Base-by-base conservation (phyloP, 768 basidiomycete genomes). In the Hydnomerulius pinastri region DNA sequence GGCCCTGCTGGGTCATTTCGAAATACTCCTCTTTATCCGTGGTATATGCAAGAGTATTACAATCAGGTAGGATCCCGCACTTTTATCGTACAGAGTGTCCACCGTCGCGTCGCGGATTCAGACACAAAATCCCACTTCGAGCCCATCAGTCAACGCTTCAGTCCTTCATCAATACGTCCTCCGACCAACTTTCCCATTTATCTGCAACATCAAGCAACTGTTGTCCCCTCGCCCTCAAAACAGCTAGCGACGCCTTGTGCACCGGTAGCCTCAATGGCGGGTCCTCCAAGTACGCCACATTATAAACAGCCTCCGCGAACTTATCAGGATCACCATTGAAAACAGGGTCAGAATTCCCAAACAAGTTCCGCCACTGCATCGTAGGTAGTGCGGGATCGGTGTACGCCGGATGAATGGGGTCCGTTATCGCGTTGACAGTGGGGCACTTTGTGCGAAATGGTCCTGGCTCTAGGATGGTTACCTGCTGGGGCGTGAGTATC, bases 151-250 rank as follows among this genome's bases (percentile, higher is more conserved):
- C 6, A n/a, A 33, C 6, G 32, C 32, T 38, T 30, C 29, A 47
- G 9, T 47, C 17, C n/a, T 39, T 21, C 10, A 51, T 24, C 38
- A 52, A 51, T 13, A 58, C 23, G 23, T 51, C 59, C 27, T 55
- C 54, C 3, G 62, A 62, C 59, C 54, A 63, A 23, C 48, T 45
- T 33, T 52, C 55, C 52, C 44, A 57, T 21, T 57, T 53, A 37
- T 61, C 53, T 3, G 55, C 56, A 13, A 45, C 36, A 32, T 32
- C 10, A 32, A 11, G 30, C 23, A 45, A 6, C 12, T 41, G 33
- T 12, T 55, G 25, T 13, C 53, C 38, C 17, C 18, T 44, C 12
- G 6, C 37, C n/a, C 37, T 39, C 29, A 49, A 32, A 32, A 18
- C 18, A 9, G 7, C 4, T 27, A 44, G 9, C 4, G 44, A 13